phyloP scores from a whole-genome alignment of 495 filamentous ascomycete species.

The Articulospora tetracladia region DNA sequence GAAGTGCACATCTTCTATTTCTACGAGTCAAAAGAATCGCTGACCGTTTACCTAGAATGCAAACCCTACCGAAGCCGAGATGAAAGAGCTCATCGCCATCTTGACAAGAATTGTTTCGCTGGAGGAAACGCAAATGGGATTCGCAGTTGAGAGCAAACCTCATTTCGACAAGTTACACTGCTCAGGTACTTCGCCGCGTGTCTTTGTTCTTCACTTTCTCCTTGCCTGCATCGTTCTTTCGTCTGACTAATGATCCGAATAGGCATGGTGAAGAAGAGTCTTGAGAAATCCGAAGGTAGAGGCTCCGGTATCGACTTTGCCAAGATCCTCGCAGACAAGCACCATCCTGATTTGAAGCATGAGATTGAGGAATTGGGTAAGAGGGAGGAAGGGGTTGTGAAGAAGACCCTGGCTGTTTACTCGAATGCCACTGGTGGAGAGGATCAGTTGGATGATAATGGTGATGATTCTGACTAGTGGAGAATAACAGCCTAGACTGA shows the following conservation, averaged over 20 bases:
- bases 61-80: neutral
- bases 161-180: neutral
- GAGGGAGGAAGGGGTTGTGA: neutral
- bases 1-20: neutral
- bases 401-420: neutral
- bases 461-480: neutral
- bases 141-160: neutral
- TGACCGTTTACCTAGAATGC: neutral
- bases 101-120: neutral
- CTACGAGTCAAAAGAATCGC: neutral
- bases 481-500: too few relatives aligned
- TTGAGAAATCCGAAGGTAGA: neutral
- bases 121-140: neutral
- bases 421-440: neutral
- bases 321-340: neutral
- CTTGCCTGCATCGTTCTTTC: neutral
- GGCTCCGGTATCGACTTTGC: neutral
- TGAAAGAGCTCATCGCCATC: neutral
- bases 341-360: neutral
- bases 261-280: neutral
- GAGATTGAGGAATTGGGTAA: neutral
- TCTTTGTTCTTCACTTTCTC: neutral
- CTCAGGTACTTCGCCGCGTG: neutral
- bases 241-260: neutral
- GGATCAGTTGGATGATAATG: neutral